Base-by-base conservation (phyloP, 1,139 yeast genomes). In the Taphrina populina region DNA sequence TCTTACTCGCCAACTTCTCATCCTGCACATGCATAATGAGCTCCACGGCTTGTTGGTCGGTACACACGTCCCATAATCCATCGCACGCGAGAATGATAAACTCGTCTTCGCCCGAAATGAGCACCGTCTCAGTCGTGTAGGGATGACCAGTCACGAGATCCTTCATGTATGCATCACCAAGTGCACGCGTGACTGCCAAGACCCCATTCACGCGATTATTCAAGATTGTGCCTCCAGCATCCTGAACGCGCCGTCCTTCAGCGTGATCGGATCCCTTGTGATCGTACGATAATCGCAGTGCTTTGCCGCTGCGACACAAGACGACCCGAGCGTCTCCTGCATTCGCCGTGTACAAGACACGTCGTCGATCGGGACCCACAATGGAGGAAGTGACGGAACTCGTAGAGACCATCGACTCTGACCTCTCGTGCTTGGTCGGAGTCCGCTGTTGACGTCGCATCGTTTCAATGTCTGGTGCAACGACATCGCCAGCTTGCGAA, bases 151-250 rank as follows among this genome's bases (percentile, higher is more conserved):
- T 81, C 19, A 92, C 96, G 60, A 87, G 74, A 56, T 83, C 86
- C 68, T 94, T 95, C 82, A 92, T 84, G 69, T 88, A 90, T 17
- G 84, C 77, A 69, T 92, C 98, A n/a, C 98, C 99, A 39, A 92
- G 75, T 1, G 97, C 84, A 60, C 99, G 75, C 1, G 96, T 88
- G 15, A 92, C 96, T 0, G 98, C 97, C 56, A 94, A 75, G 67
- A 94, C 90, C 4, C 98, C 98, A 68, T 90, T 92, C 34, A 92
- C 98, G 62, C 99, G 77, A 63, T 88, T 85, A 65, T 88, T 88
- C 78, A 94, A 79, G 58, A 92, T 80, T 33, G 92, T 71, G 0
- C 98, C 98, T 1, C 98, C 98, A 3, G 80, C 76, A 52, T 81
- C 77, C 56, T 80, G 78, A 17, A 92, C 83, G 61, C 98, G 76